A percentile compares a stretch with the other conserved stretches of the same genome.
These are phyloP conservation scores for Leucosporidium scottii DNA, from an alignment of 768 basidiomycete species.

Conservation along the genomic window DNA sequence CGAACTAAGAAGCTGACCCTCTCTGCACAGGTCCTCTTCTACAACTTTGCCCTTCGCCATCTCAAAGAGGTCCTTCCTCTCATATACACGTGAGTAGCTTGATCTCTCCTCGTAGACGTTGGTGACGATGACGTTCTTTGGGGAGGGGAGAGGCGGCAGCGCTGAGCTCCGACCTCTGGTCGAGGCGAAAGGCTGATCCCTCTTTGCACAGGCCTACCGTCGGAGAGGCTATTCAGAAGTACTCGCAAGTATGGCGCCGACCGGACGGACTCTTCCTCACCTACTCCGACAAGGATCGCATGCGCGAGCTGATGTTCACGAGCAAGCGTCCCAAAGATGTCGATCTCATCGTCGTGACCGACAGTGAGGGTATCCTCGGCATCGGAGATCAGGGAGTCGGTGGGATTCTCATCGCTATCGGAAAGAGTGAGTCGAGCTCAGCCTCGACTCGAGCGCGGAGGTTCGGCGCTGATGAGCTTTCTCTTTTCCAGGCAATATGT, in stretches of 20 bases:
- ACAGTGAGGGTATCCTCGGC: constrained; percentile 78
- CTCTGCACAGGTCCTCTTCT: constrained; percentile 65
- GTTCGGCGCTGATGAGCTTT: no score
- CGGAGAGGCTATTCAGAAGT: constrained; percentile 49
- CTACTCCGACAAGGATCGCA: constrained; percentile 49
- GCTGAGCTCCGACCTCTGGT: constrained; percentile 54
- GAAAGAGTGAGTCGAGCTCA: constrained; percentile 18
- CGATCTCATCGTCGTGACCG: constrained; percentile 73
- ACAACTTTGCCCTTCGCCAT: constrained; percentile 55
- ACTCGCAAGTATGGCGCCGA: constrained; percentile 73
- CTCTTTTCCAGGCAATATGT: no score
- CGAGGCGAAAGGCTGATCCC: neutral
- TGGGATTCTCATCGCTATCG: constrained; percentile 36
- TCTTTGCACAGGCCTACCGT: constrained; percentile 12
- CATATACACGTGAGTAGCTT: constrained; percentile 34
- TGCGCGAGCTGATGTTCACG: constrained; percentile 46
- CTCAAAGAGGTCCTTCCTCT: constrained; percentile 53
- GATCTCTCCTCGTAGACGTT: constrained; percentile 23
- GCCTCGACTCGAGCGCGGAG: neutral
- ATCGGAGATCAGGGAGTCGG: constrained; percentile 69
- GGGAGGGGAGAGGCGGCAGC: neutral
- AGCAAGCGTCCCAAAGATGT: constrained; percentile 43
- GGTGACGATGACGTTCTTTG: no score
- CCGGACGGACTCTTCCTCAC: constrained; percentile 68
- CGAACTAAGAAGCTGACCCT: neutral